Percentiles rank a stretch among this genome's conserved stretches.
Evolutionary conservation across 169 alveolate genomes (phyloP).

Genomic region (Plasmodium gallinaceum): DNA sequence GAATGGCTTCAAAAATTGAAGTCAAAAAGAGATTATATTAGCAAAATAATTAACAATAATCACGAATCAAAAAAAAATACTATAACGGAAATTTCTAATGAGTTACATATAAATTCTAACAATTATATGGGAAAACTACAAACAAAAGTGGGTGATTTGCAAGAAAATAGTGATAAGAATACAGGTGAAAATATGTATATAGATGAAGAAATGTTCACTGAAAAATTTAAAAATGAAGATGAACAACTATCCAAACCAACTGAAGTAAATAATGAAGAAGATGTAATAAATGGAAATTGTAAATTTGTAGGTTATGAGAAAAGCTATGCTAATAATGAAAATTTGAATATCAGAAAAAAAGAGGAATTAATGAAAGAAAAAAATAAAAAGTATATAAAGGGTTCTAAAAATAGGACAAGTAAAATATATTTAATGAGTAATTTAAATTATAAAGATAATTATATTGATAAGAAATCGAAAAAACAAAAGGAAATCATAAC

Average conservation of each 20-base stretch:
- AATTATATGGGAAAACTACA: neutral
- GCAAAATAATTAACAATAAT: neutral
- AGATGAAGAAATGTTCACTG: neutral
- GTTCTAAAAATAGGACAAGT: conserved; percentile 9
- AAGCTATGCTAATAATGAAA: neutral
- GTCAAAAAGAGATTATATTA: conserved; percentile 9
- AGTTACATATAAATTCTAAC: neutral
- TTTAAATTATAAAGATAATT: neutral
- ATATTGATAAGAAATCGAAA: neutral
- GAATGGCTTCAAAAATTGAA: conserved; percentile 58
- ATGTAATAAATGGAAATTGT: neutral
- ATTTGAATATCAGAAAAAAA: neutral
- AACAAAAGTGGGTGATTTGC: neutral
- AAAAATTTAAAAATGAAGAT: neutral
- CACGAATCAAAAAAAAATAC: neutral
- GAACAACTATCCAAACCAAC: neutral
- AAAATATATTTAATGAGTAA: conserved; percentile 43
- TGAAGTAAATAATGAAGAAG: neutral
- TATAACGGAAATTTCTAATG: neutral
- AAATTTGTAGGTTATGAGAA: neutral
- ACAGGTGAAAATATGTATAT: neutral
- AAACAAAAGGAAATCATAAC: neutral
- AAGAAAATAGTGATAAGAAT: neutral
- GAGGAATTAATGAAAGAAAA: neutral
- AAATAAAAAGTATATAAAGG: neutral